Evolutionary conservation across 163 green algal genomes (phyloP), one percentile per base, ranked within the genome.

Genomic region (Chlamydomonas reinhardtii): DNA sequence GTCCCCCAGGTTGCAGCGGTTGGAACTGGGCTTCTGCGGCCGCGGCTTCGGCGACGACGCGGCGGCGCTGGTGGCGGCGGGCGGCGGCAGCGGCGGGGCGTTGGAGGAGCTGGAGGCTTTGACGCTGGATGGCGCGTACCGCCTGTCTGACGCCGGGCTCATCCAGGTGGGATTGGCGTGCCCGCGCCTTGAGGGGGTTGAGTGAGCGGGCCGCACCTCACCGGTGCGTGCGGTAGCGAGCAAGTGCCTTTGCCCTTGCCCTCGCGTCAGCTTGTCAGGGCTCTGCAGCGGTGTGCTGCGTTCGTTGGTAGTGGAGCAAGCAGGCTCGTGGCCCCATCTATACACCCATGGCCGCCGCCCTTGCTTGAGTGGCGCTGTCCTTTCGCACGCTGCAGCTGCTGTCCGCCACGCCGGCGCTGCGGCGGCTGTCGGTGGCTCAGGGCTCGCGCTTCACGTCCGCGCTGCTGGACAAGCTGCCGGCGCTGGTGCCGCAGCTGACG

Each of bases 11-110:
- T 86, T 96, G 56, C 87, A 94, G 89, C 76, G 76, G 19, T 59
- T 96, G 27, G 89, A 95, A 75, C 89, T 96, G 32, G 87, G 90
- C 1, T 86, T 93, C 61, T 96, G 93, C 86, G 94, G 94, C 4
- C 84, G 93, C 0, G 92, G 92, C 22, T 90, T 96, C 22, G 92
- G 89, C 22, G 93, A 96, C 61, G 79, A 74, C 20, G 89, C 89
- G 15, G 94, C 91, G 0, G 79, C 70, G 11, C 43, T 87, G 43
- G 52, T 96, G 61, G 84, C 85, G 15, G 80, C 72, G 2, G 91
- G 11, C 4, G 80, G 66, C 31, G 64, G 64, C 62, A 24, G 62
- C 24, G 25, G 64, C 64, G 27, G 24, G 16, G 56, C 66, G 27
- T 85, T 95, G 73, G 37, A 32, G 20, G 65, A 12, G 43, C 87